Conservation (phyloP, 2,329 filamentous ascomycete species). For the Ceratocystis cacaofunesta region DNA sequence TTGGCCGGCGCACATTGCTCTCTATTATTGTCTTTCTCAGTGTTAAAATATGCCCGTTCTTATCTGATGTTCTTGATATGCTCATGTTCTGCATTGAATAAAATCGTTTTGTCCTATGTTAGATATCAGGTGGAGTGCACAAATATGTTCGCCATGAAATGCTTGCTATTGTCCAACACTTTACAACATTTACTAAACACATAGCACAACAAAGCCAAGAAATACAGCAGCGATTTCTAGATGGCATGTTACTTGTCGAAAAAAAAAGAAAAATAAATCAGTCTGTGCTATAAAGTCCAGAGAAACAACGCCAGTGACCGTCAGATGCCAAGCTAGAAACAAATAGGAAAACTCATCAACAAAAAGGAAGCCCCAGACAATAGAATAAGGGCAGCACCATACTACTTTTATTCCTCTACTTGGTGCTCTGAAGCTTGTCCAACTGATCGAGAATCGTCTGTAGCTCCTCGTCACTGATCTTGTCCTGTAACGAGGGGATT, state of each 20-base stretch:
- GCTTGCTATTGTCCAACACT: too few relatives aligned
- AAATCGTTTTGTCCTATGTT: not conserved
- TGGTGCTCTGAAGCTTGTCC: slow-evolving; percentile 50
- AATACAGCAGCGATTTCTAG: not conserved
- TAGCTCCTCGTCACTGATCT: slow-evolving; percentile 79
- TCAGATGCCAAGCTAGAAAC: not conserved
- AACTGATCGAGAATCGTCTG: slow-evolving; percentile 83
- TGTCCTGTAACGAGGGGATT: slow-evolving; percentile 76
- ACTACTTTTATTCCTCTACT: slow-evolving; percentile 8
- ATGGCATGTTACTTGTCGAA: not conserved
- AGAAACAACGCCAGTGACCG: not conserved
- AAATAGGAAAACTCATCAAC: not conserved
- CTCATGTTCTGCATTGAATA: not conserved
- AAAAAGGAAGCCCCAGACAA: not conserved
- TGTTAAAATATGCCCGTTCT: not conserved
- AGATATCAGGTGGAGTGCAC: not conserved
- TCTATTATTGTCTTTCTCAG: slow-evolving; percentile 8
- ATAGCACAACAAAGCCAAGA: not conserved
- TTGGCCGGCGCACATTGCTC: slow-evolving; percentile 13
- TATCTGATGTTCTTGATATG: not conserved
- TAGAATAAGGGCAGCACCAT: not conserved
- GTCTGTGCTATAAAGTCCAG: not conserved
- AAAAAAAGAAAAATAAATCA: not conserved
- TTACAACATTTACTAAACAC: not conserved
- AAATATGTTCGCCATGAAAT: not conserved